Evolutionary conservation across 164 flowering plant species (phyloP).

Genomic region (Taxillus chinensis): DNA sequence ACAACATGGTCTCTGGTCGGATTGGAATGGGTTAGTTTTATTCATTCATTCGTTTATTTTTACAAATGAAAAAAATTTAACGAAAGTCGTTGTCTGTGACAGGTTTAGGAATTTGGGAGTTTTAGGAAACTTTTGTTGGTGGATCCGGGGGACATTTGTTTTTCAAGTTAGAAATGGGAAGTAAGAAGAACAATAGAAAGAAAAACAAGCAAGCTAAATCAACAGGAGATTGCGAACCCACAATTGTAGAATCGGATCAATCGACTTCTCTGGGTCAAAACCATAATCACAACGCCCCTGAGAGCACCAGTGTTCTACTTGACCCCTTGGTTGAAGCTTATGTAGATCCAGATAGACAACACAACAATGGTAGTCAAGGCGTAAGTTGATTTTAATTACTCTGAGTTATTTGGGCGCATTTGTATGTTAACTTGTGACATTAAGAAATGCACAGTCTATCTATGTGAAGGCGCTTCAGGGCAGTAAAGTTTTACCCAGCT

Average conservation of each 20-base stretch:
- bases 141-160: not conserved
- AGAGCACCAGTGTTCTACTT: constrained; percentile 6
- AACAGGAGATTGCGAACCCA: constrained; percentile 11
- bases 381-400: constrained; percentile 12
- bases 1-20: too few relatives aligned
- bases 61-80: too few relatives aligned
- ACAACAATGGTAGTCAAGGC: constrained; percentile 8
- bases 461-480: too few relatives aligned
- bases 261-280: constrained; percentile 9
- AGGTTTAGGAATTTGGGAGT: too few relatives aligned
- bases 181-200: constrained; percentile 44
- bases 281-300: constrained; percentile 10
- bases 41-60: too few relatives aligned
- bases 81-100: too few relatives aligned
- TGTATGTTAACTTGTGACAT: too few relatives aligned
- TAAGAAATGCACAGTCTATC: too few relatives aligned
- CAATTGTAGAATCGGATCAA: constrained; percentile 12
- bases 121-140: not conserved
- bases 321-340: constrained; percentile 14
- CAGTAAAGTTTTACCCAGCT: not conserved
- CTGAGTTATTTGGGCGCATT: not conserved
- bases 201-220: constrained; percentile 36
- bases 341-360: constrained; percentile 13
- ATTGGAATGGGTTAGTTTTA: too few relatives aligned
- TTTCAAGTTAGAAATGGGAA: constrained; percentile 25